Evolutionary conservation across 495 filamentous ascomycete species (phyloP).

Genomic region (Neurospora sp.): DNA sequence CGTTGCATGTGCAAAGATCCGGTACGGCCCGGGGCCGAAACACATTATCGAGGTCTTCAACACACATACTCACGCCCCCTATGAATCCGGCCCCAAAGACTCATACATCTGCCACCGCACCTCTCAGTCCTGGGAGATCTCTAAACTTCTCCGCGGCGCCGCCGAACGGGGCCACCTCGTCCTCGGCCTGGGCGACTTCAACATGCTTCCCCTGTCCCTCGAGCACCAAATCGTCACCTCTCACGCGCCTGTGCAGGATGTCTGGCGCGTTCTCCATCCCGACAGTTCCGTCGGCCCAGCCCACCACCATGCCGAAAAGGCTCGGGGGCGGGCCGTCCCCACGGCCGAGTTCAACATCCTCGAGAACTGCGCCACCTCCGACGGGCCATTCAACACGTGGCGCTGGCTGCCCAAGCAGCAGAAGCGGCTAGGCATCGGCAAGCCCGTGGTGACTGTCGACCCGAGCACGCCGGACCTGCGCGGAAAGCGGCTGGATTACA

Average conservation of each 20-base stretch:
- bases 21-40: constrained; percentile 53
- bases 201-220: constrained; percentile 81
- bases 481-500: constrained; percentile 89
- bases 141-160: constrained; percentile 80
- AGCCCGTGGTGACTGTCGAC: constrained; percentile 39
- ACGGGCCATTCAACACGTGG: constrained; percentile 85
- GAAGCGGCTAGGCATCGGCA: constrained; percentile 43
- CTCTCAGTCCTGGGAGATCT: constrained; percentile 95
- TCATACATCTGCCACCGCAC: constrained; percentile 84
- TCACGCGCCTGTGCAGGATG: constrained; percentile 69
- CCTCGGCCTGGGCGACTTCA: constrained; percentile 85
- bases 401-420: constrained; percentile 63
- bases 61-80: constrained; percentile 89
- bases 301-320: constrained; percentile 51
- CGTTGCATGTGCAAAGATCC: constrained; percentile 74
- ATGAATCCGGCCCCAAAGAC: constrained; percentile 63
- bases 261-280: constrained; percentile 72
- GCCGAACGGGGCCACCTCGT: constrained; percentile 77
- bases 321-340: constrained; percentile 45
- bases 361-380: constrained; percentile 81
- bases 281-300: constrained; percentile 67
- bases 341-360: constrained; percentile 64
- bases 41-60: constrained; percentile 88
- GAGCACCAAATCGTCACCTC: constrained; percentile 76
- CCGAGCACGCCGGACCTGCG: constrained; percentile 52